Conservation (phyloP, 225 moss, liverwort and hornwort species). For the Polytrichum commune region DNA sequence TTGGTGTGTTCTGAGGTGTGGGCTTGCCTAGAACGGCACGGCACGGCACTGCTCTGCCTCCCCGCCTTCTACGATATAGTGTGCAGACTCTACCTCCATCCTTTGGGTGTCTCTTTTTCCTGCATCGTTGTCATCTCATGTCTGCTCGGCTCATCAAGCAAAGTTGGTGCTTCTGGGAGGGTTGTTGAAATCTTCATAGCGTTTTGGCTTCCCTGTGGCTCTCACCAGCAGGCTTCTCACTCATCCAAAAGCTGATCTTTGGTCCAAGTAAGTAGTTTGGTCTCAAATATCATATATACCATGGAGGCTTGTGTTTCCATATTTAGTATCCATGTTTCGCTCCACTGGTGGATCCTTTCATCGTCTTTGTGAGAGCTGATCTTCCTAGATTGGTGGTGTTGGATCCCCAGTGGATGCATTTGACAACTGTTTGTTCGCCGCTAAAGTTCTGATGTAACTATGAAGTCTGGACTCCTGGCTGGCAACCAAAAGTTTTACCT, state of each 20-base stretch:
- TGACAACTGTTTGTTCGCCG: background rate
- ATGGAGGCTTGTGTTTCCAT: slow-evolving; percentile 20
- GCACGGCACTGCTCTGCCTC: slow-evolving; percentile 96
- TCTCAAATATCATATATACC: slow-evolving; percentile 39
- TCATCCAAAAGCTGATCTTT: slow-evolving; percentile 24
- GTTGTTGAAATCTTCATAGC: slow-evolving; percentile 54
- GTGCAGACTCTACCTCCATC: slow-evolving; percentile 51
- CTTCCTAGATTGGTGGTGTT: background rate
- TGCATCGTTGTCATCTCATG: slow-evolving; percentile 62
- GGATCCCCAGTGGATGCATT: slow-evolving; percentile 4
- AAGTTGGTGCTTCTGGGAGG: slow-evolving; percentile 53
- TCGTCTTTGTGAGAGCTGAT: slow-evolving; percentile 9
- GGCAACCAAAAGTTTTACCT: background rate
- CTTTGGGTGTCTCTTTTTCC: slow-evolving; percentile 63
- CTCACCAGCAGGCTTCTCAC: slow-evolving; percentile 43
- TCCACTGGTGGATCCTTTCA: background rate
- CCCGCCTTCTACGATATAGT: slow-evolving; percentile 74
- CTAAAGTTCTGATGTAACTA: background rate
- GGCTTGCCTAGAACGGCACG: slow-evolving; percentile 99
- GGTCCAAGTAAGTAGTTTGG: slow-evolving; percentile 65
- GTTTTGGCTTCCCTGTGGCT: slow-evolving; percentile 50
- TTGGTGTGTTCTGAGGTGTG: slow-evolving; percentile 99
- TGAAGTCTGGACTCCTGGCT: background rate
- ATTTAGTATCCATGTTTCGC: slow-evolving; percentile 7
- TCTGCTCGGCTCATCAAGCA: slow-evolving; percentile 67